Conservation (phyloP, 1,284 basidiomycete genomes). For the Bjerkandera adusta region DNA sequence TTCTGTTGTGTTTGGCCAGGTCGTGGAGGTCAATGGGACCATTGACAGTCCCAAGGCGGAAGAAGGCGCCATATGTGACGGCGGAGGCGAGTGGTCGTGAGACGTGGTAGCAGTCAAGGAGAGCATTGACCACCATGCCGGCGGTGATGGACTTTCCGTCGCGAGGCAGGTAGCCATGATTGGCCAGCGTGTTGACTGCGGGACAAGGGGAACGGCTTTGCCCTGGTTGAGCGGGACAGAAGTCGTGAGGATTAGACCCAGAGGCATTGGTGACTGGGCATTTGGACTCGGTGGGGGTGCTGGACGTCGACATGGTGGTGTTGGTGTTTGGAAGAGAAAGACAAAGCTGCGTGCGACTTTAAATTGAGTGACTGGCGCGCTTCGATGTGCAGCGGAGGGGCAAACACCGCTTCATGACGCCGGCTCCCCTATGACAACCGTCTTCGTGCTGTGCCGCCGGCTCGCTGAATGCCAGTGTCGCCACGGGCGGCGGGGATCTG, state of each 20-base stretch:
- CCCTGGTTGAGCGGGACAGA: slow-evolving; percentile 15
- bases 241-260: slow-evolving; percentile 16
- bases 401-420: too few species aligned
- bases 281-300: too few species aligned
- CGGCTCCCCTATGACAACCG: too few species aligned
- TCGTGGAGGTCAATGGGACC: slow-evolving; percentile 21
- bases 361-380: too few species aligned
- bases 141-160: slow-evolving; percentile 19
- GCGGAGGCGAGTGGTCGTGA: slow-evolving; percentile 23
- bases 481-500: too few species aligned
- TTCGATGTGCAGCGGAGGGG: too few species aligned
- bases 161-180: slow-evolving; percentile 39
- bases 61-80: slow-evolving; percentile 22
- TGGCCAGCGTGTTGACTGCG: slow-evolving; percentile 46
- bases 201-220: slow-evolving; percentile 44
- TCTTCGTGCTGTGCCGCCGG: too few species aligned
- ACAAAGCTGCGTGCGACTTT: too few species aligned
- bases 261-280: background rate
- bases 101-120: slow-evolving; percentile 25
- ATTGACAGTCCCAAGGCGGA: slow-evolving; percentile 21
- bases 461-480: too few species aligned
- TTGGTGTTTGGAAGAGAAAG: too few species aligned
- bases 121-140: slow-evolving; percentile 16
- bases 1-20: slow-evolving; percentile 29
- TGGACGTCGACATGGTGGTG: too few species aligned